These are phyloP conservation scores for Hygrophorus russula DNA, from an alignment of 768 basidiomycete species.

Conservation along the genomic window DNA sequence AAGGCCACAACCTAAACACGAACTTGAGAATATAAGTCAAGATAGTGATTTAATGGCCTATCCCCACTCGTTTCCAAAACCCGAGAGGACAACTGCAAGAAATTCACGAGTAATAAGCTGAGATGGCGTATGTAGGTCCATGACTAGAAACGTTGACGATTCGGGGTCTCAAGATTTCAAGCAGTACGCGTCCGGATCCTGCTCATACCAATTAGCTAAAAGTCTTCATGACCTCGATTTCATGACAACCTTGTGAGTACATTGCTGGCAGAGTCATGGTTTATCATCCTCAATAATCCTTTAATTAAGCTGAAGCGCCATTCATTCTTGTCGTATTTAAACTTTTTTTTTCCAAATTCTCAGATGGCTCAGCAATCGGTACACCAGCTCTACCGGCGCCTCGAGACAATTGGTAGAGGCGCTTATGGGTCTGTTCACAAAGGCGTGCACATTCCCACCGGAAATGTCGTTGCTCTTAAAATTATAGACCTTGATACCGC, in stretches of 20 bases:
- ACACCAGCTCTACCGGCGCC: slow-evolving; percentile 72
- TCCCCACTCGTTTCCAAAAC: slow-evolving; percentile 83
- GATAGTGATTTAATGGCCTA: background rate
- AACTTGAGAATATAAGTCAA: slow-evolving; percentile 9
- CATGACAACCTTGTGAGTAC: too few species aligned
- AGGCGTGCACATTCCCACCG: slow-evolving; percentile 73
- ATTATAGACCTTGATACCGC: slow-evolving; percentile 97
- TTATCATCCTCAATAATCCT: too few species aligned
- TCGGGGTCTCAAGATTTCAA: too few species aligned
- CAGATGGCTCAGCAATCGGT: slow-evolving; percentile 44
- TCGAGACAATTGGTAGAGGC: slow-evolving; percentile 92
- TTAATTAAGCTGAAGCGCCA: too few species aligned
- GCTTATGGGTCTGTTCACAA: slow-evolving; percentile 95
- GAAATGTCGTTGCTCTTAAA: slow-evolving; percentile 90
- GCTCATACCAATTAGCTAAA: slow-evolving; percentile 3
- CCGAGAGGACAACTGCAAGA: slow-evolving; percentile 78
- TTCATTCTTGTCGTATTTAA: too few species aligned
- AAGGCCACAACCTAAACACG: slow-evolving; percentile 48
- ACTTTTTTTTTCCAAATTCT: too few species aligned
- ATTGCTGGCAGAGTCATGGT: too few species aligned
- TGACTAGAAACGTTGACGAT: too few species aligned
- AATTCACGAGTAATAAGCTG: slow-evolving; percentile 63
- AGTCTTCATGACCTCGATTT: too few species aligned
- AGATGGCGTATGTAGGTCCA: slow-evolving; percentile 54
- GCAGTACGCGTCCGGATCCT: too few species aligned